Base-by-base conservation (phyloP, 768 basidiomycete species). In the Boletellus ananas region DNA sequence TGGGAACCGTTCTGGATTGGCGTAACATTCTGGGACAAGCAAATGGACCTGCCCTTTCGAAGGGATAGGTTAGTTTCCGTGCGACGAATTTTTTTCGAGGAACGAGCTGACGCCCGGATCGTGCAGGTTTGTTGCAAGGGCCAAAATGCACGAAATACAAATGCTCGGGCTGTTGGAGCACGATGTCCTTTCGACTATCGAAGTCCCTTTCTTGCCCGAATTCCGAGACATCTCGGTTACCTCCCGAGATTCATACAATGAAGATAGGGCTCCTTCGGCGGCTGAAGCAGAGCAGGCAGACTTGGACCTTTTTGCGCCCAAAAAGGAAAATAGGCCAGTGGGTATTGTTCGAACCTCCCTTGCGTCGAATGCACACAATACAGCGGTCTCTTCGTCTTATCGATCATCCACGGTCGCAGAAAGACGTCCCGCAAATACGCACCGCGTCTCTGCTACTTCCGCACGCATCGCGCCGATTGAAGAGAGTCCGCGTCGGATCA, bases 61-160 rank as follows among this genome's bases (percentile, higher is more conserved):
- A 70, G 74, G 57, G 90, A 91, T 66, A 79, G 90, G 89, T 88
- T 49, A 59, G 51, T 49, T 37, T 56, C 23, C 6, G 34, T 10
- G 33, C 23, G 41, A 47, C 55, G 29, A 25, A 17, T 16, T 4
- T 45, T 18, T n/a, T 41, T n/a, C 6, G 12, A 21, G 17, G 27
- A 11, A 16, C 34, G 18, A 29, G 11, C 41, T 51, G 12, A 58
- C 27, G 33, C 25, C 20, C 21, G n/a, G 7, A 41, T 57, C 43
- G 27, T 50, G 34, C 57, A 94, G 95, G 52, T 98, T 97, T 64
- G 75, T 97, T 21, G 87, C 92, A 6, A 83, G 95, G 27, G 93
- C 90, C n/a, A 90, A 91, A 71, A 95, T 96, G 92, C 90, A 93
- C 60, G 90, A 94, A 63, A 92, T 96, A 34, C 89, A 96, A 62